These are phyloP conservation scores for Ascochyta koolunga DNA, from an alignment of 2,329 filamentous ascomycete genomes.

Conservation along the genomic window DNA sequence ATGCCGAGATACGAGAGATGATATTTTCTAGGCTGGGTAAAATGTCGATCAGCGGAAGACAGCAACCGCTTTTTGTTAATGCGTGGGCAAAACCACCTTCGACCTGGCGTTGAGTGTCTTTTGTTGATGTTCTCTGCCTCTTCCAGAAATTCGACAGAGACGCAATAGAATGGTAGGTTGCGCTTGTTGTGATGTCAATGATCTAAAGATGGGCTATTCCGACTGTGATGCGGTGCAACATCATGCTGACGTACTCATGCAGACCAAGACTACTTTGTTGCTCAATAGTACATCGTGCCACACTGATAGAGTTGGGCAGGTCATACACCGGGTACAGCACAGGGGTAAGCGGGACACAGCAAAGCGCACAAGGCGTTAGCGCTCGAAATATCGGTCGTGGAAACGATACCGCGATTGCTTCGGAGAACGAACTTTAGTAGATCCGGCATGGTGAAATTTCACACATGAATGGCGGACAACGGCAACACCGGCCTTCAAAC, in stretches of 20 bases:
- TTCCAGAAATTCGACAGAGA: slow-evolving; percentile 4
- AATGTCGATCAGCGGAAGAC: slow-evolving; percentile 1
- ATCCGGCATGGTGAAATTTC: background rate
- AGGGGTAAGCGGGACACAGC: slow-evolving; percentile 9
- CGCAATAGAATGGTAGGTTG: background rate
- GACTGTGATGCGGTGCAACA: slow-evolving; percentile 6
- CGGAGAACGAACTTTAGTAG: background rate
- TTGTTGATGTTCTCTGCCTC: slow-evolving; percentile 3
- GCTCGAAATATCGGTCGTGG: background rate
- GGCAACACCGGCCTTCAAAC: background rate
- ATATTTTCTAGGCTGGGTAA: background rate
- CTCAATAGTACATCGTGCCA: slow-evolving; percentile 5
- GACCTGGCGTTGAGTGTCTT: slow-evolving; percentile 1
- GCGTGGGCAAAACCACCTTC: background rate
- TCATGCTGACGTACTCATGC: slow-evolving; percentile 3
- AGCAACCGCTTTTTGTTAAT: background rate
- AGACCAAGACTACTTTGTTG: background rate
- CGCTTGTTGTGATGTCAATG: slow-evolving; percentile 3
- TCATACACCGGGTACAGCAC: slow-evolving; percentile 2
- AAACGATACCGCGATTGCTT: background rate
- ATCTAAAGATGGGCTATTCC: slow-evolving; percentile 3
- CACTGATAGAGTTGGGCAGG: slow-evolving; percentile 3
- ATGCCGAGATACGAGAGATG: slow-evolving; percentile 1
- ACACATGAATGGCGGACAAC: background rate
- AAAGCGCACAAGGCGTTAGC: background rate